Base-by-base conservation (phyloP, 305 asterid species). In the Vinca major region DNA sequence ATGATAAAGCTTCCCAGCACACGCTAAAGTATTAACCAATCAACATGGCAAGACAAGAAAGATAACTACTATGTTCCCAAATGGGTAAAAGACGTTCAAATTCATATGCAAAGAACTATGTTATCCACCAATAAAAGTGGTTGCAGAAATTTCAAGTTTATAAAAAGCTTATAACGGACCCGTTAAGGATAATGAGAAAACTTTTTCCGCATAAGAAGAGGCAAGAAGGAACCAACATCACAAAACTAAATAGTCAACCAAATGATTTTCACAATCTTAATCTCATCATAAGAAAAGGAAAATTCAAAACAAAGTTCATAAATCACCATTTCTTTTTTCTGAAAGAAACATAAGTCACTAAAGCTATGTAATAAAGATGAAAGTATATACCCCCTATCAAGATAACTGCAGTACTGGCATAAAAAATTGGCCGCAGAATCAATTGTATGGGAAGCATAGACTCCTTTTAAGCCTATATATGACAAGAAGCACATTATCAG, bases 361-460 rank as follows among this genome's bases (percentile, higher is more conserved):
- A 19, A 51, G 16, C 11, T 11, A 63, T 64, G 45, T 21, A 19
- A 68, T 64, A 65, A 66, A 61, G 45, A 52, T 65, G 65, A 52
- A 43, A 64, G 67, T 75, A 58, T 21, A 16, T 83, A 89, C 98
- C 96, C 87, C 77, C 55, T 73, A 66, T 86, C 87, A 80, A 89
- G 83, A 79, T 65, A 73, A 83, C 86, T 75, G 74, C 86, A 79
- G 79, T 89, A 89, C 61, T 73, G 82, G 70, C 69, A 68, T 51
- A 92, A 73, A 82, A 92, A 89, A 63, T 74, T 80, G 66, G 88
- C 78, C 55, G 91, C 92, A 79, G 95, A 88, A 74, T 82, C 83
- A 75, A 85, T 85, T 64, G 88, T 79, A 81, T 79, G 71, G 65
- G 98, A 89, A 73, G 91, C 81, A 77, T 92, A 92, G 65, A 81